A percentile compares a stretch with the other conserved stretches of the same genome.
Conservation (phyloP, 345 rosid species). For the Syzygium oleosum region DNA sequence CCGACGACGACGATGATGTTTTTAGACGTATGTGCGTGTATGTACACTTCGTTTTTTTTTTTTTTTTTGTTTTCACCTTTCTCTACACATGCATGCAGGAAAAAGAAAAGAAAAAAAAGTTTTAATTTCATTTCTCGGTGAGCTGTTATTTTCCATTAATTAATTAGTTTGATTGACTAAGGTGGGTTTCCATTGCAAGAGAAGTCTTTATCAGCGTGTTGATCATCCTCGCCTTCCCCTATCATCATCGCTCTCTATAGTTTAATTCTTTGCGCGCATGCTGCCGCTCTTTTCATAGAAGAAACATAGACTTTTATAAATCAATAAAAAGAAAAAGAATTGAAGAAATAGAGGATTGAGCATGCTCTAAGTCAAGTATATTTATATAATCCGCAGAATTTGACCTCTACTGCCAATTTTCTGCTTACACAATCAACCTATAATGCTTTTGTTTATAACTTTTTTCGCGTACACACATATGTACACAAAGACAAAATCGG, state of each 20-base stretch:
- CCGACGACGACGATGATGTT: neutral
- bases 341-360: neutral
- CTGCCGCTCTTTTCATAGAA: neutral
- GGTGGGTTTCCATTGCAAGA: neutral
- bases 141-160: neutral
- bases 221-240: neutral
- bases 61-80: neutral
- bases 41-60: neutral
- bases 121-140: neutral
- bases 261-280: neutral
- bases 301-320: neutral
- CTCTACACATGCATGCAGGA: neutral
- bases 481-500: neutral
- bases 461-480: neutral
- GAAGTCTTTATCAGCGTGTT: neutral
- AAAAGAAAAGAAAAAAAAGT: neutral
- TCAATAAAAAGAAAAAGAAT: neutral
- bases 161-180: neutral
- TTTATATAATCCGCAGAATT: neutral
- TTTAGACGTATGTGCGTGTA: neutral
- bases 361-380: neutral
- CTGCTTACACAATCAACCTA: neutral
- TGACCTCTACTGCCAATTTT: neutral
- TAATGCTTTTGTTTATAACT: neutral
- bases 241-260: neutral